These are phyloP conservation scores for Trypanosoma scelopori DNA, from an alignment of 208 protist species.

Conservation along the genomic window DNA sequence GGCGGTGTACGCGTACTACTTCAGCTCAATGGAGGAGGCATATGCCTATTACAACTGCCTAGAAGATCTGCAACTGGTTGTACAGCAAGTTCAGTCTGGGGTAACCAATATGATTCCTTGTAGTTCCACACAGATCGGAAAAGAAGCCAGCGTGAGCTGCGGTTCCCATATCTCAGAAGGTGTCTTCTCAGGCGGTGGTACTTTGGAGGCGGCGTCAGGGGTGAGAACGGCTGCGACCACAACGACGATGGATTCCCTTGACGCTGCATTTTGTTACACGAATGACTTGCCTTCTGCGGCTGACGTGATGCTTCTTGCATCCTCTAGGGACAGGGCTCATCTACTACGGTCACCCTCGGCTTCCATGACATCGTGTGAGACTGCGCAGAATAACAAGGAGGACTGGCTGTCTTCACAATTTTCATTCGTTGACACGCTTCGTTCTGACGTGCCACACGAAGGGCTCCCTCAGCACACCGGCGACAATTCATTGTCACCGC, in stretches of 20 bases:
- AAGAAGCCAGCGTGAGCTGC: neutral
- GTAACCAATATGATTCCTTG: slow-evolving; percentile 35
- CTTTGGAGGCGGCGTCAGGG: neutral
- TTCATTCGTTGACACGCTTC: no score
- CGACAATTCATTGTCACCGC: no score
- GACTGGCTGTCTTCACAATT: no score
- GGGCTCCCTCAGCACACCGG: no score
- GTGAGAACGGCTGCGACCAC: neutral
- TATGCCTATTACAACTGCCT: slow-evolving; percentile 53
- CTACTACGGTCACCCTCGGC: neutral
- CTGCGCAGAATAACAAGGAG: no score
- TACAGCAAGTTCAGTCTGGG: slow-evolving; percentile 35
- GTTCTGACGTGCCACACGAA: no score
- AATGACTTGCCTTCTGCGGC: no score
- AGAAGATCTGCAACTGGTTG: slow-evolving; percentile 37
- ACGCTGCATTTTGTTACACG: neutral
- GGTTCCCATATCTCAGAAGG: neutral
- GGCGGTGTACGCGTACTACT: slow-evolving; percentile 57
- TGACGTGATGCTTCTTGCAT: neutral
- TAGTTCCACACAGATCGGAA: neutral
- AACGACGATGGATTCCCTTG: neutral
- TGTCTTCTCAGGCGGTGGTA: neutral
- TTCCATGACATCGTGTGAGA: no score
- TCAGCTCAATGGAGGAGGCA: slow-evolving; percentile 44
- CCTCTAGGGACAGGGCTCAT: no score